A percentile compares a stretch with the other conserved stretches of the same genome.
Evolutionary conservation across 805 yeast genomes (phyloP).

Genomic region (Zygoascus ofunaensis): DNA sequence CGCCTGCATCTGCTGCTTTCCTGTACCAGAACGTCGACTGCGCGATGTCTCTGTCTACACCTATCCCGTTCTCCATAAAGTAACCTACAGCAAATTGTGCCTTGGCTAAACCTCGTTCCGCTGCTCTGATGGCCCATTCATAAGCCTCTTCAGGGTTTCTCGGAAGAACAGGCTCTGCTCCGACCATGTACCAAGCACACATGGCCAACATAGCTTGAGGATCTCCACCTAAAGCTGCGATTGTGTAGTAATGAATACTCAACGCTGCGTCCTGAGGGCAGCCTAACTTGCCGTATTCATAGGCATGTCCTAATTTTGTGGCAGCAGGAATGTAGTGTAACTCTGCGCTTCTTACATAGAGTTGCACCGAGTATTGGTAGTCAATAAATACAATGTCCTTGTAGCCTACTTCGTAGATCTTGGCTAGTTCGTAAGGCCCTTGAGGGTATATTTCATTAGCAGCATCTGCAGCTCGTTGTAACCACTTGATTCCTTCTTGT

Average conservation of each 20-base stretch:
- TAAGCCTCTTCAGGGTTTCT: slow-evolving; percentile 78
- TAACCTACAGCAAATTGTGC: slow-evolving; percentile 82
- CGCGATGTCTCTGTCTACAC: slow-evolving; percentile 51
- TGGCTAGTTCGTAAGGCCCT: slow-evolving; percentile 91
- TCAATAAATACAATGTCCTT: slow-evolving; percentile 81
- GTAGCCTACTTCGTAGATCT: slow-evolving; percentile 76
- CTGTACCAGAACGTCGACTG: slow-evolving; percentile 68
- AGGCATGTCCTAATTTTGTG: slow-evolving; percentile 67
- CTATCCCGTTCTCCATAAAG: slow-evolving; percentile 80
- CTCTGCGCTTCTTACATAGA: slow-evolving; percentile 81
- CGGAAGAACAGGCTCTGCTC: slow-evolving; percentile 73
- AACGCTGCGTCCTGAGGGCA: slow-evolving; percentile 72
- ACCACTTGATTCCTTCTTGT: slow-evolving; percentile 87
- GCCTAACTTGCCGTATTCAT: slow-evolving; percentile 64
- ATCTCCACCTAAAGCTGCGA: slow-evolving; percentile 84
- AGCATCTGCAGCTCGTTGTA: slow-evolving; percentile 72
- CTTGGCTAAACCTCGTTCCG: slow-evolving; percentile 60
- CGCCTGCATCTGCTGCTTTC: slow-evolving; percentile 58
- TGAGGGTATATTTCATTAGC: slow-evolving; percentile 80
- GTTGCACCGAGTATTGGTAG: slow-evolving; percentile 69
- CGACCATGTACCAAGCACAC: slow-evolving; percentile 95
- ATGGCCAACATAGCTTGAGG: slow-evolving; percentile 83
- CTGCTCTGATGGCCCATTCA: slow-evolving; percentile 90
- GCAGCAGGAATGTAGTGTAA: slow-evolving; percentile 79
- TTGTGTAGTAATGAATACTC: slow-evolving; percentile 85